phyloP scores from a whole-genome alignment of 139 green algal species.

The Chlamydomonas eustigma region DNA sequence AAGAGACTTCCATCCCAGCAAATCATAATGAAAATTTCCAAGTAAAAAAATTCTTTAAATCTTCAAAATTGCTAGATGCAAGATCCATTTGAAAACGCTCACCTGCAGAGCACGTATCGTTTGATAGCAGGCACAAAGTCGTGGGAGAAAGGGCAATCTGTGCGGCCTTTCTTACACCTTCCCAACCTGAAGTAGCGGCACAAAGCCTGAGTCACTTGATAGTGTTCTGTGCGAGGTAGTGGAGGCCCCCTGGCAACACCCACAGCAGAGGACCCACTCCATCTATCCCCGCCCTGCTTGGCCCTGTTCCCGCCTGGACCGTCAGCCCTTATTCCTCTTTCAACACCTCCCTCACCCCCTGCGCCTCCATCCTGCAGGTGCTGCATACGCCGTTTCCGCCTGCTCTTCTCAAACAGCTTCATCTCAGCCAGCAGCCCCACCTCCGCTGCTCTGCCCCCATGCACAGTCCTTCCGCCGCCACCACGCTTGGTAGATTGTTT shows the following conservation, averaged over 20 bases:
- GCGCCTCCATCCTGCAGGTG: neutral
- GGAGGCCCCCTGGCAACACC: too few relatives aligned
- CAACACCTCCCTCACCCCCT: neutral
- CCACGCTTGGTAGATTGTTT: neutral
- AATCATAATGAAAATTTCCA: too few relatives aligned
- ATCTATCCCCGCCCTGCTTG: neutral
- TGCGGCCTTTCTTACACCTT: neutral
- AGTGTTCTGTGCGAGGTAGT: neutral
- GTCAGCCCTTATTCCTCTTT: neutral
- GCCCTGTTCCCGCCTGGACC: neutral
- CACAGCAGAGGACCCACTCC: neutral
- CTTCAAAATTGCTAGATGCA: too few relatives aligned
- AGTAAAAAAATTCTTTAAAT: too few relatives aligned
- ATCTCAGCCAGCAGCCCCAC: constrained; percentile 2
- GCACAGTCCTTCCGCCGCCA: neutral
- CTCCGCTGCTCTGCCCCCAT: neutral
- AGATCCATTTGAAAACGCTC: too few relatives aligned
- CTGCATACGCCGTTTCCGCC: neutral
- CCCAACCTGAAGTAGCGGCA: neutral
- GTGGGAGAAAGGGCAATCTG: neutral
- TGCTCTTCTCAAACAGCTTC: neutral
- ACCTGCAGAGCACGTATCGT: neutral
- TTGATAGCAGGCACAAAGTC: neutral
- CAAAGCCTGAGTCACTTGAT: neutral
- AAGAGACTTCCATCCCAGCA: too few relatives aligned